Evolutionary conservation across 2,329 filamentous ascomycete genomes (phyloP), one percentile per base, ranked within the genome.

Genomic region (Sporothrix curviconia): DNA sequence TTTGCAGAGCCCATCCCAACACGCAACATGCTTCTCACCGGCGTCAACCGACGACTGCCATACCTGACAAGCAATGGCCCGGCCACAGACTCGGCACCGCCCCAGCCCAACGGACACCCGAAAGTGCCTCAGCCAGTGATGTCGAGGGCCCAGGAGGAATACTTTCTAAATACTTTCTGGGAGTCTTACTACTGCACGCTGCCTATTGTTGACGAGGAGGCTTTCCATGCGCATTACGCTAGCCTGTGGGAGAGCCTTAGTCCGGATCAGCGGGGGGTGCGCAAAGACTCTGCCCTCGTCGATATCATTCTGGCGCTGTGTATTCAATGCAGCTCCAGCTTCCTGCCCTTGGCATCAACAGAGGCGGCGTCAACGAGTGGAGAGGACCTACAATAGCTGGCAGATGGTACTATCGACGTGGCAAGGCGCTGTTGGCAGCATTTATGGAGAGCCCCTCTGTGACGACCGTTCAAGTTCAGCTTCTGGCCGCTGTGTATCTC

Each of bases 221-320:
- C 69, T n/a, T 76, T 77, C 56, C 68, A 65, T 24, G 62, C 66
- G 22, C 66, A 75, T 56, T 72, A 76, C 55, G 60, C 32, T 7
- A 74, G 72, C 0, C 65, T 78, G 7, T 76, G 74, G 71, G 64
- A 56, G 56, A 59, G 61, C 1, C n/a, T n/a, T n/a, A n/a, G n/a
- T n/a, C n/a, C n/a, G n/a, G n/a, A n/a, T n/a, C 58, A 62, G 8
- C 58, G 60, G n/a, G 58, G 55, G n/a, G n/a, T n/a, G 7, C 69
- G 78, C 7, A 72, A 72, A 55, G 68, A 73, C 2, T 81, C 78
- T 3, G 72, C 78, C 1, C 68, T 81, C 0, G 75, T 78, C 1
- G 79, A 81, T 58, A 79, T 81, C 24, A 66, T 80, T 34, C 64
- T 81, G 15, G 78, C 78, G 0, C 57, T 81, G 9, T 77, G 75